Conservation (phyloP, 371 early-diverging fungal species). For the Haplosporangium sp. region DNA sequence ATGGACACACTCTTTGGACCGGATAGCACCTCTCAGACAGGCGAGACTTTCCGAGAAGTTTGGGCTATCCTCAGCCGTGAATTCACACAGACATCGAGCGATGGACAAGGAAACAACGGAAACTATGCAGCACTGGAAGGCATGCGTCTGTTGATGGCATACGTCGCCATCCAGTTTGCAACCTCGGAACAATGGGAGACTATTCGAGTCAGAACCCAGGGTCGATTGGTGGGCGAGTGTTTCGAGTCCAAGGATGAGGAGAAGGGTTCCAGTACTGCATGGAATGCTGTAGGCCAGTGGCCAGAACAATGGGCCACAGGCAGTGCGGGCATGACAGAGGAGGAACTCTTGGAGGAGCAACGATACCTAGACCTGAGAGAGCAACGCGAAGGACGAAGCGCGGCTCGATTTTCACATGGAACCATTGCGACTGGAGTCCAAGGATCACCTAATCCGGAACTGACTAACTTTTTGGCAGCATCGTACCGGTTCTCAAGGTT, state of each 20-base stretch:
- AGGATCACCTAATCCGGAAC: conserved; percentile 31
- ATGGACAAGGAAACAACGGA: background rate
- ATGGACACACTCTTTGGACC: conserved; percentile 52
- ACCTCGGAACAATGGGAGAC: conserved; percentile 48
- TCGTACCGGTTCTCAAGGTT: conserved; percentile 52
- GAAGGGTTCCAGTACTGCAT: conserved; percentile 43
- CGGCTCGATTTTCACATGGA: conserved; percentile 11
- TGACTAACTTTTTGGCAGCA: conserved; percentile 46
- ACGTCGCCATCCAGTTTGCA: conserved; percentile 47
- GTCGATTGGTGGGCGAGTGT: conserved; percentile 38
- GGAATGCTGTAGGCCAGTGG: conserved; percentile 37
- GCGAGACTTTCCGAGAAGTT: conserved; percentile 53
- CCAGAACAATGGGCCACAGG: conserved; percentile 31
- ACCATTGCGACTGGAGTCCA: background rate
- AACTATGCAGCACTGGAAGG: conserved; percentile 38
- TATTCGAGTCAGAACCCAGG: conserved; percentile 33
- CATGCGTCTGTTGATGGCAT: conserved; percentile 44
- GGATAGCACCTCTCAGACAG: conserved; percentile 45
- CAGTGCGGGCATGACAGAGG: conserved; percentile 7
- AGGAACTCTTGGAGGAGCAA: conserved; percentile 29
- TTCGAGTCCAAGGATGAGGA: conserved; percentile 45
- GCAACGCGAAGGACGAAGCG: conserved; percentile 26
- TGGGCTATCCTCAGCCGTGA: conserved; percentile 48
- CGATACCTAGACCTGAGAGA: conserved; percentile 29
- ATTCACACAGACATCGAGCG: conserved; percentile 15